A percentile compares a stretch with the other conserved stretches of the same genome.
Conservation (phyloP, 2,329 filamentous ascomycete species). For the Fusarium domesticum region DNA sequence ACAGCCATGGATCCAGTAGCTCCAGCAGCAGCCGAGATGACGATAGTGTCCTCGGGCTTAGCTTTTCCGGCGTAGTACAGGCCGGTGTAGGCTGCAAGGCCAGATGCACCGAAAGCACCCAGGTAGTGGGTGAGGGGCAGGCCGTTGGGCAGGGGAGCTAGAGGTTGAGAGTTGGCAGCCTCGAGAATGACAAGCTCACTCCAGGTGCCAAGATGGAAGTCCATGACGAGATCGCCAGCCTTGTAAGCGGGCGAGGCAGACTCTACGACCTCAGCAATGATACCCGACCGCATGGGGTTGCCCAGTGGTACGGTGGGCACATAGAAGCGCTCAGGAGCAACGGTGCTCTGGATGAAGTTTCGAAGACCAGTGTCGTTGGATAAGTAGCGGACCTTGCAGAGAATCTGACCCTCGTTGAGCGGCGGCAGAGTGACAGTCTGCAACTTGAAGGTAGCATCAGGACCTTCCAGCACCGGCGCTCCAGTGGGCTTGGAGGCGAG, state of each 20-base stretch:
- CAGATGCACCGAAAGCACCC: slow-evolving; percentile 30
- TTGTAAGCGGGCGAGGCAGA: slow-evolving; percentile 26
- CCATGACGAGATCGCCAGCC: slow-evolving; percentile 28
- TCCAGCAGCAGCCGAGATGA: slow-evolving; percentile 30
- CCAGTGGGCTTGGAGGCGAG: slow-evolving; percentile 27
- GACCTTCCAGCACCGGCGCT: slow-evolving; percentile 25
- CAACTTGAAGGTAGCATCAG: slow-evolving; percentile 29
- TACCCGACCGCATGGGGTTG: slow-evolving; percentile 29
- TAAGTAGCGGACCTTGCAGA: slow-evolving; percentile 28
- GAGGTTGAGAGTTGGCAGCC: slow-evolving; percentile 24
- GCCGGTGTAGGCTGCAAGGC: slow-evolving; percentile 27
- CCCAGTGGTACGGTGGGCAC: slow-evolving; percentile 29
- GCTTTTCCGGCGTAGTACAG: slow-evolving; percentile 26
- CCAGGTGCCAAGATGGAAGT: slow-evolving; percentile 31
- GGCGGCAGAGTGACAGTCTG: slow-evolving; percentile 24
- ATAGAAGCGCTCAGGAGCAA: slow-evolving; percentile 29
- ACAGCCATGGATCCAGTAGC: slow-evolving; percentile 32
- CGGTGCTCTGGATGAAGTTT: slow-evolving; percentile 30
- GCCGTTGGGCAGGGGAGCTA: slow-evolving; percentile 23
- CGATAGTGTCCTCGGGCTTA: slow-evolving; percentile 29
- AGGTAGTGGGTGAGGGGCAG: slow-evolving; percentile 29
- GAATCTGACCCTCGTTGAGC: slow-evolving; percentile 28
- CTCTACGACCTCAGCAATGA: slow-evolving; percentile 31
- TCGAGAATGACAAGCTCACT: slow-evolving; percentile 29
- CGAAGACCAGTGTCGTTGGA: slow-evolving; percentile 31